phyloP scores from a whole-genome alignment of 1,139 yeast species.

The Candida albicans region DNA sequence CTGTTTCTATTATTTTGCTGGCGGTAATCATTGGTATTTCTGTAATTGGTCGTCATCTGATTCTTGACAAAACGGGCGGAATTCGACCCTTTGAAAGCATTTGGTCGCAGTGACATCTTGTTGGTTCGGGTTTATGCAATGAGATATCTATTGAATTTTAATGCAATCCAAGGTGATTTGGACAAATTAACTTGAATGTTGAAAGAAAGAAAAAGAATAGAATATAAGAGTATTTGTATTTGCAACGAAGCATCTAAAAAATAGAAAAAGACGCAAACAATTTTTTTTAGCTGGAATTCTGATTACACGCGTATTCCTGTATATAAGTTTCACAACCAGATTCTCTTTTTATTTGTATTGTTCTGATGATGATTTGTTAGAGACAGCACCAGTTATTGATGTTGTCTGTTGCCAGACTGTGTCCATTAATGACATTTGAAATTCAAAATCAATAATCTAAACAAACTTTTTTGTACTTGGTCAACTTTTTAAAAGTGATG shows the following conservation, averaged over 20 bases:
- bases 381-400: no score
- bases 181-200: not conserved
- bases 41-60: conserved; percentile 14
- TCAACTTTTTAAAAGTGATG: no score
- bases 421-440: no score
- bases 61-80: conserved; percentile 60
- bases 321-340: not conserved
- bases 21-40: conserved; percentile 8
- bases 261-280: not conserved
- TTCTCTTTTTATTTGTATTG: no score
- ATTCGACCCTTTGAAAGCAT: conserved; percentile 45
- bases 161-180: no score
- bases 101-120: conserved; percentile 11
- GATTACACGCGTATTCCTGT: conserved; percentile 3
- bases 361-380: no score
- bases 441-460: no score
- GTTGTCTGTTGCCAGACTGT: no score
- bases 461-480: no score
- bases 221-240: not conserved
- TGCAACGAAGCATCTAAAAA: not conserved
- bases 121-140: not conserved
- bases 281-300: not conserved
- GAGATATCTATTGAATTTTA: no score
- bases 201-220: not conserved
- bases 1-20: not conserved